These are phyloP conservation scores for Macrolepiota albuminosa DNA, from an alignment of 768 basidiomycete genomes.

Conservation along the genomic window DNA sequence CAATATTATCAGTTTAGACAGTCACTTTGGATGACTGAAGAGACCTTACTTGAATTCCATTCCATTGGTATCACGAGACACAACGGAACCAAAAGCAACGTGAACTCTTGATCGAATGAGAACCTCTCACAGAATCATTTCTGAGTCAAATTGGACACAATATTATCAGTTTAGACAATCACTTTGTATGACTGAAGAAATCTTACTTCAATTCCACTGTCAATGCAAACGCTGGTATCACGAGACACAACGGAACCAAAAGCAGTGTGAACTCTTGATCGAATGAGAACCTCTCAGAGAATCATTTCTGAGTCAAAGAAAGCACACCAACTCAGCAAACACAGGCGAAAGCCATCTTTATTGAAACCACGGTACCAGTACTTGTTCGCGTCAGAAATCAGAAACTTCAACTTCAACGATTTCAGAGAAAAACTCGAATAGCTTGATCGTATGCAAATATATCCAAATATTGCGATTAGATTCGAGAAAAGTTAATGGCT, in stretches of 20 bases:
- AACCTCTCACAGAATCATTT: too few species aligned
- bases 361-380: too few species aligned
- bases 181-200: neutral
- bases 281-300: neutral
- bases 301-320: neutral
- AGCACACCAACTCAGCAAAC: neutral
- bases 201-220: neutral
- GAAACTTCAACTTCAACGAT: too few species aligned
- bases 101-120: too few species aligned
- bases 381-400: neutral
- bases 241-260: neutral
- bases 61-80: too few species aligned
- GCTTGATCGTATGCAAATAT: neutral
- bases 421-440: too few species aligned
- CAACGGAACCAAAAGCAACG: too few species aligned
- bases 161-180: neutral
- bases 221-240: neutral
- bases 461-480: constrained; percentile 2
- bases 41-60: neutral
- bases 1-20: neutral
- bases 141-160: neutral
- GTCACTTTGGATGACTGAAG: neutral
- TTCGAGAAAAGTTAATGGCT: constrained; percentile 1
- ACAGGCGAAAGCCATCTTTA: neutral
- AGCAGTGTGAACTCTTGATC: neutral